Percentiles rank a stretch among this genome's conserved stretches.
phyloP scores from a whole-genome alignment of 371 early-diverging fungal genomes.

The Rhizopus microsporus region DNA sequence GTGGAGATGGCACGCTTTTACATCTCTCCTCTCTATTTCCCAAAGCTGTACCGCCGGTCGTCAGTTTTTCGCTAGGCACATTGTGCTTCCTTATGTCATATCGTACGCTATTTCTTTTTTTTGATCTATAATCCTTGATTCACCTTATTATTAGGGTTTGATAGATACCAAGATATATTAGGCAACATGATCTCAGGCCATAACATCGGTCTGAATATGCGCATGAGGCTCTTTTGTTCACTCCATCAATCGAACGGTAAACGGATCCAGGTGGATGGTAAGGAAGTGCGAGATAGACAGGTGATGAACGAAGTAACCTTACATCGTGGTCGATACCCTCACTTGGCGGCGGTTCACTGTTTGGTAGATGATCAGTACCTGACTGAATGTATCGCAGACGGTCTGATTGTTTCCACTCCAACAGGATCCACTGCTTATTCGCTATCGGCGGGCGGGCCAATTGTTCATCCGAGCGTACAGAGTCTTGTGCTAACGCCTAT shows the following conservation, averaged over 20 bases:
- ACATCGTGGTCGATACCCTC: conserved; percentile 86
- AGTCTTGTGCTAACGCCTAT: conserved; percentile 91
- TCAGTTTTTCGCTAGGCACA: conserved; percentile 92
- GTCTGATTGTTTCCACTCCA: conserved; percentile 87
- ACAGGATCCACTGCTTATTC: conserved; percentile 97
- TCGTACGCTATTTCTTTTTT: conserved; percentile 34
- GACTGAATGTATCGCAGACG: conserved; percentile 80
- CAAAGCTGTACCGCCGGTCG: conserved; percentile 80
- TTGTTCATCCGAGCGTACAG: conserved; percentile 92
- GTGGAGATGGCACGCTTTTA: conserved; percentile 96
- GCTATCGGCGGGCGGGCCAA: conserved; percentile 90
- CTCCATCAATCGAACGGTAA: conserved; percentile 58
- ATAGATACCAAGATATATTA: conserved; percentile 61
- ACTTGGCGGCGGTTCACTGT: conserved; percentile 78
- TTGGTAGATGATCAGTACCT: conserved; percentile 77
- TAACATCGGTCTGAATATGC: conserved; percentile 61
- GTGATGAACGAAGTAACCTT: conserved; percentile 89
- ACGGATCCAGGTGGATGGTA: conserved; percentile 45
- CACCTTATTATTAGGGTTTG: conserved; percentile 50
- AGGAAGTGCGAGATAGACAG: conserved; percentile 55
- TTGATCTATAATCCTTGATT: background rate
- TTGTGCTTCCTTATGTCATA: conserved; percentile 90
- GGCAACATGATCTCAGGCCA: conserved; percentile 59
- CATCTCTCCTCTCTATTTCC: conserved; percentile 86
- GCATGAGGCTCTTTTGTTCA: conserved; percentile 78